A percentile compares a stretch with the other conserved stretches of the same genome.
phyloP scores from a whole-genome alignment of 306 rosid species.

The Spatholobus suberectus region DNA sequence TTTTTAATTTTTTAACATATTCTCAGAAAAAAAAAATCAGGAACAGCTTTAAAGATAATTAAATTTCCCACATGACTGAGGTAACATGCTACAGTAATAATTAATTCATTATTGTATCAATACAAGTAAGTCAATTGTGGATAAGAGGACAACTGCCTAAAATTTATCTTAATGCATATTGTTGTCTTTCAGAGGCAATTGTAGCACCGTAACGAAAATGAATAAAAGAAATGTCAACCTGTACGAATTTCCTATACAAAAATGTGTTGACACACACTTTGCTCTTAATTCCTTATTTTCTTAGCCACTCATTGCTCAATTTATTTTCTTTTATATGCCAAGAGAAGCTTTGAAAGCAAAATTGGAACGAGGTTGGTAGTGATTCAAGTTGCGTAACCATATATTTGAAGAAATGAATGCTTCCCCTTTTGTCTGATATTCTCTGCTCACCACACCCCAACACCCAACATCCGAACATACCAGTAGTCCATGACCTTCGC shows the following conservation, averaged over 20 bases:
- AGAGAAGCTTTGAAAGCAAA: not conserved
- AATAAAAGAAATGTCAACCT: not conserved
- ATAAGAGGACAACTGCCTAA: not conserved
- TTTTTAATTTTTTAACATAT: too few species aligned
- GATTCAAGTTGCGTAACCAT: not conserved
- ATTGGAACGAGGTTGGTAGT: not conserved
- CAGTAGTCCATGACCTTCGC: not conserved
- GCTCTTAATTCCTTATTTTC: not conserved
- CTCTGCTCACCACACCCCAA: not conserved
- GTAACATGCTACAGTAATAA: too few species aligned
- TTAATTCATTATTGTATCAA: too few species aligned
- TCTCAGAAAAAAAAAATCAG: too few species aligned
- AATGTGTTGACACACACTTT: not conserved
- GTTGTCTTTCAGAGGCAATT: not conserved
- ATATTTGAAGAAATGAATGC: not conserved
- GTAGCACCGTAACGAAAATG: not conserved
- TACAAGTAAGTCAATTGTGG: not conserved
- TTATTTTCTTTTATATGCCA: not conserved
- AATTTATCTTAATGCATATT: not conserved
- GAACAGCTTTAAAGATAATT: too few species aligned
- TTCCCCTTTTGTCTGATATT: not conserved
- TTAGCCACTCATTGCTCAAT: not conserved
- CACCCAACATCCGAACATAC: not conserved
- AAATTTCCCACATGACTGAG: too few species aligned
- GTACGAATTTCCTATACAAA: not conserved